A percentile compares a stretch with the other conserved stretches of the same genome.
These are phyloP conservation scores for Backusella morwellensis DNA, from an alignment of 192 early-diverging fungal species.

Conservation along the genomic window DNA sequence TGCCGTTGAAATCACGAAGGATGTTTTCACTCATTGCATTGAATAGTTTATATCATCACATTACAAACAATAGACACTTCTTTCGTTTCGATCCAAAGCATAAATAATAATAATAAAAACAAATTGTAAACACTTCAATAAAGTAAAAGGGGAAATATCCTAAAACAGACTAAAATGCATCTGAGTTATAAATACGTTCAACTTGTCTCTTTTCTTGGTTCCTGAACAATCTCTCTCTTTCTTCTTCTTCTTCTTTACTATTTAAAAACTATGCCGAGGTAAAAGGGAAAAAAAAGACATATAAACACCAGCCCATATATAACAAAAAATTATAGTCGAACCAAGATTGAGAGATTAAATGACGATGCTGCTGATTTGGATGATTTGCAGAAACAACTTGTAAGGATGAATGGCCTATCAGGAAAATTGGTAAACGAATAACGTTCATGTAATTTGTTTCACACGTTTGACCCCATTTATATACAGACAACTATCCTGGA, in stretches of 20 bases:
- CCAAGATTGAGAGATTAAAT: slow-evolving; percentile 18
- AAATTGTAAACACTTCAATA: background rate
- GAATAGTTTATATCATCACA: background rate
- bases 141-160: background rate
- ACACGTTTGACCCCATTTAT: background rate
- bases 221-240: background rate
- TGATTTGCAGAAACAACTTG: slow-evolving; percentile 31
- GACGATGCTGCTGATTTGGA: slow-evolving; percentile 41
- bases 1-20: background rate
- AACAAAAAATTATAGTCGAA: background rate
- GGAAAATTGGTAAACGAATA: slow-evolving; percentile 34
- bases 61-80: background rate
- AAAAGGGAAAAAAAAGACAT: background rate
- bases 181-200: slow-evolving; percentile 2
- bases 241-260: background rate
- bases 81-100: background rate
- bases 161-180: slow-evolving; percentile 2
- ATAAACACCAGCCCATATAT: background rate
- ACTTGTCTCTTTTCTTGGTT: background rate
- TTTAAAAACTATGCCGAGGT: background rate
- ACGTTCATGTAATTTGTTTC: background rate
- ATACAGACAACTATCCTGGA: slow-evolving; percentile 64
- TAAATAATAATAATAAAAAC: background rate
- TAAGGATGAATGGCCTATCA: slow-evolving; percentile 38
- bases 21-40: background rate